Evolutionary conservation across 1,284 basidiomycete species (phyloP).

Genomic region (Cryptococcus sp.): DNA sequence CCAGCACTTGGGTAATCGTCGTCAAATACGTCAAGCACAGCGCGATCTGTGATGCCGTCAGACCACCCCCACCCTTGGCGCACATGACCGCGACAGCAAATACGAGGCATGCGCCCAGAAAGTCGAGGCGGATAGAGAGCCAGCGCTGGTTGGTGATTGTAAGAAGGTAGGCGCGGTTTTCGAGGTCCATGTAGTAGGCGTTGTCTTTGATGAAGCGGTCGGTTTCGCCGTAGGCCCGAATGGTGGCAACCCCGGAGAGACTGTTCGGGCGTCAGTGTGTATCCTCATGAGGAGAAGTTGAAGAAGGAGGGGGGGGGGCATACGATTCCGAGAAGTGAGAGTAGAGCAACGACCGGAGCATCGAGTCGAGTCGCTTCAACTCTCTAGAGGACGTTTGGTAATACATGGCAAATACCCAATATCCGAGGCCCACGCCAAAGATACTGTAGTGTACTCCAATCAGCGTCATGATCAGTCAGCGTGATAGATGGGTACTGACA

Average conservation of each 20-base stretch:
- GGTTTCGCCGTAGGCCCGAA: slow-evolving; percentile 66
- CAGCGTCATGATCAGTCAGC: background rate
- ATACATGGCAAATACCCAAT: slow-evolving; percentile 54
- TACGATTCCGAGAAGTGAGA: slow-evolving; percentile 74
- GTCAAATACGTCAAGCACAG: slow-evolving; percentile 65
- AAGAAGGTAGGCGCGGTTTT: slow-evolving; percentile 62
- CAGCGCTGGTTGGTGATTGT: slow-evolving; percentile 55
- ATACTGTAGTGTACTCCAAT: no score
- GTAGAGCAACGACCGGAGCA: slow-evolving; percentile 68
- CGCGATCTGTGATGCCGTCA: slow-evolving; percentile 65
- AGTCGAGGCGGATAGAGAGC: slow-evolving; percentile 75
- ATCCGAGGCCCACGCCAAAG: slow-evolving; percentile 31
- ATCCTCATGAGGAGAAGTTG: background rate
- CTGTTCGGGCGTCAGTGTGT: slow-evolving; percentile 13
- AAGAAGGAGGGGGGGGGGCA: slow-evolving; percentile 43
- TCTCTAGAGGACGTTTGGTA: slow-evolving; percentile 85
- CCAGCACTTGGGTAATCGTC: slow-evolving; percentile 55
- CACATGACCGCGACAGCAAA: slow-evolving; percentile 58
- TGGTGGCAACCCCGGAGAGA: slow-evolving; percentile 67
- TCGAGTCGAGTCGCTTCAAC: slow-evolving; percentile 55
- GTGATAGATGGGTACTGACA: slow-evolving; percentile 16
- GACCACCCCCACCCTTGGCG: slow-evolving; percentile 54
- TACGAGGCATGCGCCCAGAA: slow-evolving; percentile 63
- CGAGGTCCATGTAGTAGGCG: slow-evolving; percentile 68
- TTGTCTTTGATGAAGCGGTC: slow-evolving; percentile 64